Evolutionary conservation across 1,139 yeast genomes (phyloP), one percentile per base, ranked within the genome.

Genomic region (Yamadazyma dushanensis): DNA sequence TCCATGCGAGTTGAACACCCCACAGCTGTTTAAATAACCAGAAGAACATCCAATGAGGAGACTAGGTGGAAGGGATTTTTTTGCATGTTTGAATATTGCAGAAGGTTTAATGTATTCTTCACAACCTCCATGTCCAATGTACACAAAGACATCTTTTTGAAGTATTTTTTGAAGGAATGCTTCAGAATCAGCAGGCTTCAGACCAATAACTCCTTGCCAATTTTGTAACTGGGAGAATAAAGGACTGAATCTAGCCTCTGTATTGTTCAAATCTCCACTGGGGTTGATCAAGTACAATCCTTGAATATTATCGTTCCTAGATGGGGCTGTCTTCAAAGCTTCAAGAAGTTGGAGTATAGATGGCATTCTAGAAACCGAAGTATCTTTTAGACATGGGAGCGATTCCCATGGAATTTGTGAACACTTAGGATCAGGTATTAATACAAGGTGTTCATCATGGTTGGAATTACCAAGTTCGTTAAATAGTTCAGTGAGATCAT

Each of bases 61-160:
- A 8, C 85, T 66, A 0, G 96, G 89, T 1, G 94, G 83, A 26
- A 86, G 64, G 3, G 8, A 2, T 2, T 36, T 34, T 5, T 50
- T 44, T 15, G 56, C 42, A 24, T 54, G 53, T 32, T 56, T 59
- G 36, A 55, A 54, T 24, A 67, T 47, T 1, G 56, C 29, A 1
- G 66, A 48, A 0, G 64, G 46, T 19, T 80, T 70, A 9, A 87
- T 64, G 52, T 82, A 88, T 45, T 85, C 92, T 46, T 88, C 95
- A 20, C 97, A 96, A 1, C 97, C 95, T 1, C 97, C 97, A 60
- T 92, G 98, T 0, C 98, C 98, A 43, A 90, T 72, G 53, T 87
- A 92, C 0, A 92, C 66, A 49, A 83, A 84, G n/a, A 86, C 47
- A 26, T 76, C 71, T 1, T 75, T 63, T 0, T 53, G 38, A 2